Evolutionary conservation across 768 basidiomycete species (phyloP).

Genomic region (Suillus ampliporus): DNA sequence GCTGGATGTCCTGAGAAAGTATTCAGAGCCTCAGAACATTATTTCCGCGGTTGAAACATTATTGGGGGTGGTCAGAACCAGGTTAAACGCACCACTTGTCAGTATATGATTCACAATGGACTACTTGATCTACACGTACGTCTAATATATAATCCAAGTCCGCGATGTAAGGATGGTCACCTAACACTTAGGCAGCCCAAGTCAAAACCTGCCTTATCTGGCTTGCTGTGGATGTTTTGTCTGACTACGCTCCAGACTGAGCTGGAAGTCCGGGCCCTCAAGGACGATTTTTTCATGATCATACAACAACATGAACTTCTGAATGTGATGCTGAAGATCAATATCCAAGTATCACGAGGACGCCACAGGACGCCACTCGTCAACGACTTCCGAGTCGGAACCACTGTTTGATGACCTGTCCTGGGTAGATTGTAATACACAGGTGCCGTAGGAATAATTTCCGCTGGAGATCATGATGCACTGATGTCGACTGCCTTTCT

Average conservation of each 20-base stretch:
- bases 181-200: background rate
- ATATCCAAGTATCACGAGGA: background rate
- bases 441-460: background rate
- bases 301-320: background rate
- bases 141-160: slow-evolving; percentile 3
- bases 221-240: background rate
- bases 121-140: slow-evolving; percentile 6
- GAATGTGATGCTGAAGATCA: background rate
- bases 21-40: background rate
- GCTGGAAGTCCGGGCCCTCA: background rate
- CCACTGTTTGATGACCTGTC: no score
- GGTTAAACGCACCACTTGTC: slow-evolving; percentile 7
- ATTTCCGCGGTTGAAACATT: slow-evolving; percentile 7
- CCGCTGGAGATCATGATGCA: background rate
- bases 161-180: background rate
- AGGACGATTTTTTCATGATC: background rate
- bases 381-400: background rate
- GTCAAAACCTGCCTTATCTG: background rate
- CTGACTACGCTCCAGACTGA: background rate
- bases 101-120: slow-evolving; percentile 7
- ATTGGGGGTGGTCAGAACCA: slow-evolving; percentile 3
- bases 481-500: background rate
- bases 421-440: no score
- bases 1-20: slow-evolving; percentile 10
- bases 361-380: background rate